phyloP scores from a whole-genome alignment of 2,329 filamentous ascomycete species.

The Teratosphaeria gauchensis region DNA sequence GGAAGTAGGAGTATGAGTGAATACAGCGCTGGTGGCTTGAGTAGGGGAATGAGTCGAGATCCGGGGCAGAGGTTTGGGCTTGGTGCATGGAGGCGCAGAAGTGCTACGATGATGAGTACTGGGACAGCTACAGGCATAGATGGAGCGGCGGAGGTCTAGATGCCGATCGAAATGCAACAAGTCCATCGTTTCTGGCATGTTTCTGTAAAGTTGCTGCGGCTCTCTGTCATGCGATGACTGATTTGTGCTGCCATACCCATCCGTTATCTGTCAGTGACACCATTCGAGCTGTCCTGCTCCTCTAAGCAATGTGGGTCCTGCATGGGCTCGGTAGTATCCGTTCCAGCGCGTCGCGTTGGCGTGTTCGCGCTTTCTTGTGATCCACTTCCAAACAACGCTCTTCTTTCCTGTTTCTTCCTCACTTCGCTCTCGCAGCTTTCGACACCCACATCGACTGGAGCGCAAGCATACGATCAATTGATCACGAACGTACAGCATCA shows the following conservation, averaged over 20 bases:
- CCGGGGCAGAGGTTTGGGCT: conserved; percentile 2
- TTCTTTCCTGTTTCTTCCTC: background rate
- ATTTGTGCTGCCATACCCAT: too few species aligned
- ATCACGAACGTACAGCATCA: background rate
- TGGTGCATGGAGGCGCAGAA: conserved; percentile 5
- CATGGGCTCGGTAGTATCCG: background rate
- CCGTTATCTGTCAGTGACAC: too few species aligned
- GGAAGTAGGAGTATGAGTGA: conserved; percentile 20
- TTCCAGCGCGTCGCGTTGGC: background rate
- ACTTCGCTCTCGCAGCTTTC: background rate
- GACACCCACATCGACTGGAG: background rate
- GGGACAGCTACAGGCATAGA: background rate
- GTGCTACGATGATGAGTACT: background rate
- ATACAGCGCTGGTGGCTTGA: conserved; percentile 11
- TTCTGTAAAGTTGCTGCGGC: too few species aligned
- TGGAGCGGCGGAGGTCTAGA: background rate
- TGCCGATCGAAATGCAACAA: background rate
- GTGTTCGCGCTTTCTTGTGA: background rate
- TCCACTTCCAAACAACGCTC: background rate
- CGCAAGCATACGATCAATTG: background rate
- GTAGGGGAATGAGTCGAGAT: conserved; percentile 7
- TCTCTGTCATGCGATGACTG: too few species aligned
- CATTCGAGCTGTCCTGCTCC: too few species aligned
- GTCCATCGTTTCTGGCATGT: too few species aligned
- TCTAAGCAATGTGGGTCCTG: too few species aligned